Percentiles rank a stretch among this genome's conserved stretches.
Evolutionary conservation across 2,329 filamentous ascomycete genomes (phyloP).

Genomic region (Podosphaera aphanis): DNA sequence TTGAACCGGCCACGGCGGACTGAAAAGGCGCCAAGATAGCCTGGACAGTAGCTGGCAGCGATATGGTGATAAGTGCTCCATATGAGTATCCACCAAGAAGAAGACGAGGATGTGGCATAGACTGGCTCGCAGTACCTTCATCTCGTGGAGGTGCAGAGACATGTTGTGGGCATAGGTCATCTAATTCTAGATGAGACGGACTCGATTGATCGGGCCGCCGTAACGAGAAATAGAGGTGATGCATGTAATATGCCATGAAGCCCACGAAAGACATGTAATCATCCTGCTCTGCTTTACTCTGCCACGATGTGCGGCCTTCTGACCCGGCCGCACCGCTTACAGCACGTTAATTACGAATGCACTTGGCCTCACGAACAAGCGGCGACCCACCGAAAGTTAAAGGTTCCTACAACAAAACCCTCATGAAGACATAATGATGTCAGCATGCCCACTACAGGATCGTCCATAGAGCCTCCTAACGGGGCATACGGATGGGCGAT

Average conservation of each 20-base stretch:
- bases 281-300: constrained; percentile 50
- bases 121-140: neutral
- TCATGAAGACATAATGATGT: constrained; percentile 33
- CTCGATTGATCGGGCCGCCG: neutral
- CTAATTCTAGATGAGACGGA: neutral
- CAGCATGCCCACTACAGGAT: constrained; percentile 48
- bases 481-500: constrained; percentile 82
- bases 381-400: constrained; percentile 57
- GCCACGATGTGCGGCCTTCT: constrained; percentile 67
- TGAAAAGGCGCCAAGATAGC: constrained; percentile 28
- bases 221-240: constrained; percentile 18
- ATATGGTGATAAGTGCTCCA: constrained; percentile 58
- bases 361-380: neutral
- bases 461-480: constrained; percentile 66
- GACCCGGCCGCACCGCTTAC: constrained; percentile 53
- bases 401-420: constrained; percentile 61
- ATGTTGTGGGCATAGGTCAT: too few species aligned
- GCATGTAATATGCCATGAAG: constrained; percentile 53
- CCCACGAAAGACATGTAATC: constrained; percentile 72
- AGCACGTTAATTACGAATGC: constrained; percentile 5
- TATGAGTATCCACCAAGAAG: constrained; percentile 74
- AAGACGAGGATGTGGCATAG: constrained; percentile 12
- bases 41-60: constrained; percentile 33
- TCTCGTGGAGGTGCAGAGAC: constrained; percentile 11
- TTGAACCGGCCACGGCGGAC: constrained; percentile 28